Percentiles rank a stretch among this genome's conserved stretches.
Conservation (phyloP, 192 early-diverging fungal species). For the Polychytrium aggregatum region DNA sequence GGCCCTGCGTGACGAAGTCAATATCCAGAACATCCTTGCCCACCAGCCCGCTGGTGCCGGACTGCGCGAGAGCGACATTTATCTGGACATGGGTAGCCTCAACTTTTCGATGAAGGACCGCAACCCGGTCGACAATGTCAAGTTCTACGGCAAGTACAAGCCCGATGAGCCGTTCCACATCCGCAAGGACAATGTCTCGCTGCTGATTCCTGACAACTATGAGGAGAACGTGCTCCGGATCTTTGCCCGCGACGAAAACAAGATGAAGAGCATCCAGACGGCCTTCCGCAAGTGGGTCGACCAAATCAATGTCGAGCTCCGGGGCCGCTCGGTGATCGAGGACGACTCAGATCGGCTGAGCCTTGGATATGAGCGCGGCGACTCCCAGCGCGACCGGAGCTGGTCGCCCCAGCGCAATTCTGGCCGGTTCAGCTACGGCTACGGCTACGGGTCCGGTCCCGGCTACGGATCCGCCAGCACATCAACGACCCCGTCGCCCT, state of each 20-base stretch:
- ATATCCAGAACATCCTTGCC: constrained; percentile 41
- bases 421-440: too few species aligned
- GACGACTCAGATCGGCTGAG: too few species aligned
- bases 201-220: constrained; percentile 53
- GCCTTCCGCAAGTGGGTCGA: constrained; percentile 14
- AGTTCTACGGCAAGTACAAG: constrained; percentile 62
- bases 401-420: too few species aligned
- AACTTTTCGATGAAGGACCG: constrained; percentile 76
- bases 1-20: constrained; percentile 3
- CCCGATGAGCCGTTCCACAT: constrained; percentile 49
- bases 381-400: too few species aligned
- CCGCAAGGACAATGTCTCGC: constrained; percentile 57
- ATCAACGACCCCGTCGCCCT: too few species aligned
- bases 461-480: too few species aligned
- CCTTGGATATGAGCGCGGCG: too few species aligned
- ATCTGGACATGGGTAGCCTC: constrained; percentile 57
- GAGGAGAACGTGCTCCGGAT: constrained; percentile 61
- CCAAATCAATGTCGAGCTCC: too few species aligned
- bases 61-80: constrained; percentile 58
- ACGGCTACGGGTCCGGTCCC: too few species aligned
- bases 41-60: constrained; percentile 47
- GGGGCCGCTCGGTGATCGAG: too few species aligned
- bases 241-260: constrained; percentile 42
- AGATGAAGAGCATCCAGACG: constrained; percentile 13
- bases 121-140: constrained; percentile 77